Percentiles rank a stretch among this genome's conserved stretches.
phyloP scores from a whole-genome alignment of 176 grass and related monocot genomes.

The Microstegium vimineum region DNA sequence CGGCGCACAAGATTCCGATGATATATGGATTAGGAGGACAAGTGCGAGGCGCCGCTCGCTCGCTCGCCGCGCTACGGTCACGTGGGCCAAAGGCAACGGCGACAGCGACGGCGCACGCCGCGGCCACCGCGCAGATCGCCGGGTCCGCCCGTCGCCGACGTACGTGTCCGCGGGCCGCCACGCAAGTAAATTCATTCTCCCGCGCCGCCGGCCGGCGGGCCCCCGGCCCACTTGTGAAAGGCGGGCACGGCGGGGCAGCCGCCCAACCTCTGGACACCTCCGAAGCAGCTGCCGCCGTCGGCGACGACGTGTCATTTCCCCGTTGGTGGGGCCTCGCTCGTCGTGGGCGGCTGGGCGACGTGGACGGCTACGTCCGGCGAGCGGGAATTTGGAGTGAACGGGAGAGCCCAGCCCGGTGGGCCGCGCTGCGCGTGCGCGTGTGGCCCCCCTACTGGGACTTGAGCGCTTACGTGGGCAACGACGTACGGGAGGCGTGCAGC shows the following conservation, averaged over 20 bases:
- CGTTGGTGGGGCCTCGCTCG: neutral
- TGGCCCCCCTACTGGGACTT: neutral
- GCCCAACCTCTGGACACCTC: neutral
- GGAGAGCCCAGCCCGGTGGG: neutral
- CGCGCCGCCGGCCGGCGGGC: neutral
- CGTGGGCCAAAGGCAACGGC: neutral
- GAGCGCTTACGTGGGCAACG: neutral
- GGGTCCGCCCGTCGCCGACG: neutral
- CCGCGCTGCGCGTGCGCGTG: neutral
- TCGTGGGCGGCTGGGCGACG: neutral
- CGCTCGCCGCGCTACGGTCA: neutral
- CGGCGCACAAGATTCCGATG: neutral
- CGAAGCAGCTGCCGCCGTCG: neutral
- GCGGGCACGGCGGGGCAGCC: neutral
- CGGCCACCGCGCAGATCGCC: slow-evolving; percentile 25
- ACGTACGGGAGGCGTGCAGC: neutral
- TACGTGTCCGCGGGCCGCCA: slow-evolving; percentile 5
- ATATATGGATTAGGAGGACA: neutral
- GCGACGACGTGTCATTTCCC: neutral
- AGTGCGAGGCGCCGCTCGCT: neutral
- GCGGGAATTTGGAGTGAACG: neutral
- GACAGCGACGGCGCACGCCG: slow-evolving; percentile 2
- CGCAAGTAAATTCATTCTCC: neutral
- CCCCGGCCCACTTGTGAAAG: neutral
- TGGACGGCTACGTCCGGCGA: neutral